phyloP scores from a whole-genome alignment of 208 protist genomes.

The Trypanosoma congolense region DNA sequence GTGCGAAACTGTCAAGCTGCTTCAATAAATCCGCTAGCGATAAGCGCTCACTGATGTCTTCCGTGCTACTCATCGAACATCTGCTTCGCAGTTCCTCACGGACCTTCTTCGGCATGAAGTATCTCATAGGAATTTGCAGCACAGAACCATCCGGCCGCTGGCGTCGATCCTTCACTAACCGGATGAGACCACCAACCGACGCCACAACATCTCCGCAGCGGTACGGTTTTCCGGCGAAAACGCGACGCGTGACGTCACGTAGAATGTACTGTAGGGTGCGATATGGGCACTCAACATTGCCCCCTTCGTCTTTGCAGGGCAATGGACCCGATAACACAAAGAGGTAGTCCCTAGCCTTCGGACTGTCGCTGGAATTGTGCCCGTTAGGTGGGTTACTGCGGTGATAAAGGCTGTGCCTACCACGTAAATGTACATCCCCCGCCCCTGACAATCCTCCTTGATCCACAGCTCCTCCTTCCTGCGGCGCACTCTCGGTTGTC shows the following conservation, averaged over 20 bases:
- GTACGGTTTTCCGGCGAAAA: slow-evolving; percentile 73
- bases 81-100: slow-evolving; percentile 14
- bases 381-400: background rate
- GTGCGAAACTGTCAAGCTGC: slow-evolving; percentile 36
- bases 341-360: slow-evolving; percentile 16
- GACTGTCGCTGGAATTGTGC: background rate
- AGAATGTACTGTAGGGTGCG: slow-evolving; percentile 25
- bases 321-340: slow-evolving; percentile 12
- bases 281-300: slow-evolving; percentile 14
- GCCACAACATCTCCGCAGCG: slow-evolving; percentile 64
- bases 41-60: background rate
- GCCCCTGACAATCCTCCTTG: slow-evolving; percentile 7
- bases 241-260: slow-evolving; percentile 41
- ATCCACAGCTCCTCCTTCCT: slow-evolving; percentile 24
- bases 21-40: slow-evolving; percentile 29
- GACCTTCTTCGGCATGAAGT: slow-evolving; percentile 41
- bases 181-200: slow-evolving; percentile 66
- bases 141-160: slow-evolving; percentile 55
- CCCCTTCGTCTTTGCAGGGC: slow-evolving; percentile 11
- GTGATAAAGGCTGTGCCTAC: background rate
- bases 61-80: background rate
- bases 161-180: slow-evolving; percentile 26
- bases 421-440: background rate
- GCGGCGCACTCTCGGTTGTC: slow-evolving; percentile 17
- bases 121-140: slow-evolving; percentile 60